Percentiles rank a stretch among this genome's conserved stretches.
These are phyloP conservation scores for Entomortierella chlamydospora DNA, from an alignment of 192 early-diverging fungal species.

Conservation along the genomic window DNA sequence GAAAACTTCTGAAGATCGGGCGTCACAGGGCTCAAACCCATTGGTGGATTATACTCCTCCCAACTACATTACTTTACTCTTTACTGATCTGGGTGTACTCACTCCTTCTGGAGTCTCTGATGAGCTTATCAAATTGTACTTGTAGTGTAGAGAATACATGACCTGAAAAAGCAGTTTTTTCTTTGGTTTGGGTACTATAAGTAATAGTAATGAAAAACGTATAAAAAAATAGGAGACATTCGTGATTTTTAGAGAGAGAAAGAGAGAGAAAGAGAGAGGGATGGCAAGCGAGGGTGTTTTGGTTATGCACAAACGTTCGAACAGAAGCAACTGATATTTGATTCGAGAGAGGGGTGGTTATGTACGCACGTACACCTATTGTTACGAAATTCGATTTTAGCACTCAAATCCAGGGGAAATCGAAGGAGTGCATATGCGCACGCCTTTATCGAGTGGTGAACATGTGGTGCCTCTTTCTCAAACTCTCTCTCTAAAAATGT, in stretches of 20 bases:
- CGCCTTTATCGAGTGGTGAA: no score
- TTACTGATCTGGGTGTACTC: conserved; percentile 90
- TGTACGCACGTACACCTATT: no score
- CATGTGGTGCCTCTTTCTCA: no score
- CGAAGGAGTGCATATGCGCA: no score
- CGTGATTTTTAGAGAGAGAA: neutral
- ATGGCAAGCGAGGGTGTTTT: neutral
- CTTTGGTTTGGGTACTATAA: neutral
- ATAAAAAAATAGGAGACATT: no score
- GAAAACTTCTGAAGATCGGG: conserved; percentile 46
- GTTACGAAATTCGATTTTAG: no score
- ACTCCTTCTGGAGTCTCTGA: conserved; percentile 91
- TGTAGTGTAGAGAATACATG: conserved; percentile 55
- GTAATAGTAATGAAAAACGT: no score
- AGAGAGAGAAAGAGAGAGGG: neutral
- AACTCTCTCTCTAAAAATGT: neutral
- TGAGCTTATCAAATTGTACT: conserved; percentile 86
- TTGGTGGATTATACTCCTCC: conserved; percentile 95
- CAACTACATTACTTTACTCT: conserved; percentile 87
- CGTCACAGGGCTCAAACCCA: conserved; percentile 71
- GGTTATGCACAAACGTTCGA: neutral
- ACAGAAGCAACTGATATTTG: neutral
- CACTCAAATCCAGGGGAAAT: no score
- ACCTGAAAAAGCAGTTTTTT: neutral
- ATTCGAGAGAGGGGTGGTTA: no score